Evolutionary conservation across 495 filamentous ascomycete species (phyloP).

Genomic region (Aspergillus affinis): DNA sequence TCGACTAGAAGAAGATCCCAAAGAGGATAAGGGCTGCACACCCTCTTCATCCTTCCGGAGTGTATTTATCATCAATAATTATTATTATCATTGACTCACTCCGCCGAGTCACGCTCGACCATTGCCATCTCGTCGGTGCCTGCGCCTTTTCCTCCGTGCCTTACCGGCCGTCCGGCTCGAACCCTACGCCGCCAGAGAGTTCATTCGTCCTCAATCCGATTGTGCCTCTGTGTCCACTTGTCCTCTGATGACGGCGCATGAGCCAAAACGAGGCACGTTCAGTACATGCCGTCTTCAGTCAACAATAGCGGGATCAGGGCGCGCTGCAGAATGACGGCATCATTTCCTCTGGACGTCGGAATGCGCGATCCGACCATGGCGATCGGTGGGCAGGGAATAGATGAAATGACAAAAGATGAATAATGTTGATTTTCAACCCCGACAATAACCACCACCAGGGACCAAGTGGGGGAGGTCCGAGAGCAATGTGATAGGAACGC

Average conservation of each 20-base stretch:
- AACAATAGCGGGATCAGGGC: too few species aligned
- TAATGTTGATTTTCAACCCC: not conserved
- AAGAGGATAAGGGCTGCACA: not conserved
- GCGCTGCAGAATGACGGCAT: not conserved
- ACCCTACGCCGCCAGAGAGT: slow-evolving; percentile 2
- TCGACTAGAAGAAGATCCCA: too few species aligned
- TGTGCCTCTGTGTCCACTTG: not conserved
- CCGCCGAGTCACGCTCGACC: not conserved
- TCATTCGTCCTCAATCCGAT: not conserved
- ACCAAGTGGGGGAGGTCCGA: slow-evolving; percentile 5
- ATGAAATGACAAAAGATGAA: not conserved
- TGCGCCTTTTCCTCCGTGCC: slow-evolving; percentile 1
- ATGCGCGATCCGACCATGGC: not conserved
- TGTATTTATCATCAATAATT: too few species aligned
- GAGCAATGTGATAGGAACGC: slow-evolving; percentile 16
- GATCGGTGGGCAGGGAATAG: too few species aligned
- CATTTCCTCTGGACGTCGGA: not conserved
- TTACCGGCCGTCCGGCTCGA: slow-evolving; percentile 13
- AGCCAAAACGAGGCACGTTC: too few species aligned
- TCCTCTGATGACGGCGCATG: too few species aligned
- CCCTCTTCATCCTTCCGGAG: slow-evolving; percentile 1
- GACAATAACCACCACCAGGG: not conserved
- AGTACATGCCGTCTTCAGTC: too few species aligned
- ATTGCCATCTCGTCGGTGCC: slow-evolving; percentile 2
- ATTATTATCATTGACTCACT: too few species aligned